Base-by-base conservation (phyloP, 805 yeast genomes). In the Yamadazyma tumulicola region DNA sequence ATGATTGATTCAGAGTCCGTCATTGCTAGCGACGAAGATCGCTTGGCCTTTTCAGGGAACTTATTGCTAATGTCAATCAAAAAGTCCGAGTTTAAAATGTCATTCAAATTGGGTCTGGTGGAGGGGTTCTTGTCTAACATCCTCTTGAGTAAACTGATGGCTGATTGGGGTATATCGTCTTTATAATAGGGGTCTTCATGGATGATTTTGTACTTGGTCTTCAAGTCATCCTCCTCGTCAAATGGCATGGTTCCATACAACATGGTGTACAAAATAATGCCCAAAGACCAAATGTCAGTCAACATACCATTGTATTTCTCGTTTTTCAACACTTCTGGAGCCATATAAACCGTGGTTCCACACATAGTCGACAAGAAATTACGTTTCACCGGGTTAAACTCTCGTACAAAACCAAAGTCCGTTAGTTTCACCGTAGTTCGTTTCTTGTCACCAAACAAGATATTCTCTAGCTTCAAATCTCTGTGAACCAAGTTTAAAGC, bases 281-380 rank as follows among this genome's bases (percentile, higher is more conserved):
- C 98, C 42, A 91, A 59, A 0, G 96, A 77, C 98, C 98, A 91
- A 5, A 85, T 78, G 54, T 91, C 98, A 2, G 80, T 78, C 47
- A 82, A 80, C 44, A 77, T 72, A 0, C 97, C 97, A 26, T 79
- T 78, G 55, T 88, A 88, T 29, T 79, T 78, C 41, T 75, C 72
- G 41, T 79, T 72, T 36, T 68, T 65, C 12, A 89, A 65, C 42
- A 93, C 66, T 54, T 91, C 98, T 0, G 98, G 98, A 0, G 98
- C 96, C 96, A 91, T 89, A 55, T 91, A 91, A 3, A 87, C 94
- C 1, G 88, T 79, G 0, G 97, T 91, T 3, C 98, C 98, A 59
- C 98, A 91, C 1, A 88, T 70, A 0, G 96, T 93, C 32, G 81
- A 84, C 21, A 91, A 59, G 30, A 81, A 57, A 4, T 69, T 59